Evolutionary conservation across 1,284 basidiomycete genomes (phyloP), one percentile per base, ranked within the genome.

Genomic region (Papiliotrema nemorosa): DNA sequence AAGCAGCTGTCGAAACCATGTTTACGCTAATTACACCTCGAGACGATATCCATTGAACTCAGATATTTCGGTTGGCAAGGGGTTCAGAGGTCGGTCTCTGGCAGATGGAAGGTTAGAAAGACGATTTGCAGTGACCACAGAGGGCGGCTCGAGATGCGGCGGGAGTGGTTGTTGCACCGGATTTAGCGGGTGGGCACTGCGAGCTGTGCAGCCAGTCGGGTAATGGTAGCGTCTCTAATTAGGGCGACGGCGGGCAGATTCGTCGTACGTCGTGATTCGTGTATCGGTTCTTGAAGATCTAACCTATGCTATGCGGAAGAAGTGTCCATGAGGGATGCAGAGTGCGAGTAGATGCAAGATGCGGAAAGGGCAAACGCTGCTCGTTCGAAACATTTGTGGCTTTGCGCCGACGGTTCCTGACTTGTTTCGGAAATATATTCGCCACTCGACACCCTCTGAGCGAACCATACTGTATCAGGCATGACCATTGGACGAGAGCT

Each of bases 1-100:
- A 37, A 24, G 42, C 33, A 14, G 48, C 22, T 5, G 50, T 29
- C 21, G 26, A 46, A 29, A 60, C 48, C 55, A 57, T 57, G 31
- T 9, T 16, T 9, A 9, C 10, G 9, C 10, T 33, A 16, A 16
- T 33, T 33, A 33, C 16, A 9, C 31, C 10, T 9, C 31, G 31
- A 33, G 31, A 33, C 10, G 31, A 33, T 33, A 33, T 33, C 31
- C 31, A 33, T 33, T 16, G 16, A 16, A 33, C 31, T 16, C 10
- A 33, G 10, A 33, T 16, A 16, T 33, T 10, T 16, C 31, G 10
- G 10, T 9, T 33, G n/a, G 31, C 31, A 33, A 33, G 9, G 31
- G 10, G 31, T 16, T 9, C 9, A 9, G 10, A 33, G 31, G 16
- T 16, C 9, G 31, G 31, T 10, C 9, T 33, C 9, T 33, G 31